Evolutionary conservation across 1,139 yeast genomes (phyloP).

Genomic region (Hansenula anomala): DNA sequence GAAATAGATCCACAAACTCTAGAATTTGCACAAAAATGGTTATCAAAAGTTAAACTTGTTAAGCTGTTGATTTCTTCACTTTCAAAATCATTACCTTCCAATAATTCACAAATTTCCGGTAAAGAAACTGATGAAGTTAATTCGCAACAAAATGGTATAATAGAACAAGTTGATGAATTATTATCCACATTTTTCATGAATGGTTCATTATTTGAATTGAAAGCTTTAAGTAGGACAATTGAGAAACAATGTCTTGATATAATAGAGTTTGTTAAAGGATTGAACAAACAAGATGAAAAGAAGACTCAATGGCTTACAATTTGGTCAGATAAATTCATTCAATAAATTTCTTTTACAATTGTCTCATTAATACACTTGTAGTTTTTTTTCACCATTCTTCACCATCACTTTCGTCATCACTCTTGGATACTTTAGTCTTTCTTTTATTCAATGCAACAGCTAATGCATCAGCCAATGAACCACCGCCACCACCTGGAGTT

Average conservation of each 20-base stretch:
- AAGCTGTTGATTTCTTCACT: slow-evolving; percentile 51
- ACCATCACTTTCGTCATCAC: slow-evolving; percentile 83
- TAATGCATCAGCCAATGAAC: slow-evolving; percentile 74
- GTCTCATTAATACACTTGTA: no score
- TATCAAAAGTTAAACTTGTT: slow-evolving; percentile 47
- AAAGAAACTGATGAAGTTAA: slow-evolving; percentile 25
- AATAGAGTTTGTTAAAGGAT: slow-evolving; percentile 13
- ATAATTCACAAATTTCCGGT: slow-evolving; percentile 15
- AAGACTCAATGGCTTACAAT: slow-evolving; percentile 19
- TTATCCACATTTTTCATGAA: slow-evolving; percentile 28
- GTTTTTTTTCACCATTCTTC: slow-evolving; percentile 66
- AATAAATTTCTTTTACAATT: no score
- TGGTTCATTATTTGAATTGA: slow-evolving; percentile 9
- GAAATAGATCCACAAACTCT: slow-evolving; percentile 31
- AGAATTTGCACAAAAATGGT: slow-evolving; percentile 43
- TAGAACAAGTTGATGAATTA: slow-evolving; percentile 29
- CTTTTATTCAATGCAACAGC: slow-evolving; percentile 82
- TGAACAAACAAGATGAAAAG: slow-evolving; percentile 18
- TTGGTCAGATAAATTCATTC: slow-evolving; percentile 18
- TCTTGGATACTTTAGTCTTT: slow-evolving; percentile 75
- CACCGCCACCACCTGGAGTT: slow-evolving; percentile 36
- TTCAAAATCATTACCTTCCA: slow-evolving; percentile 46
- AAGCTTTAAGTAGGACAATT: slow-evolving; percentile 1
- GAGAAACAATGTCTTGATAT: slow-evolving; percentile 10
- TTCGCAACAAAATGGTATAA: slow-evolving; percentile 23